phyloP scores from a whole-genome alignment of 2,329 filamentous ascomycete species.

The Venturia carpophila region DNA sequence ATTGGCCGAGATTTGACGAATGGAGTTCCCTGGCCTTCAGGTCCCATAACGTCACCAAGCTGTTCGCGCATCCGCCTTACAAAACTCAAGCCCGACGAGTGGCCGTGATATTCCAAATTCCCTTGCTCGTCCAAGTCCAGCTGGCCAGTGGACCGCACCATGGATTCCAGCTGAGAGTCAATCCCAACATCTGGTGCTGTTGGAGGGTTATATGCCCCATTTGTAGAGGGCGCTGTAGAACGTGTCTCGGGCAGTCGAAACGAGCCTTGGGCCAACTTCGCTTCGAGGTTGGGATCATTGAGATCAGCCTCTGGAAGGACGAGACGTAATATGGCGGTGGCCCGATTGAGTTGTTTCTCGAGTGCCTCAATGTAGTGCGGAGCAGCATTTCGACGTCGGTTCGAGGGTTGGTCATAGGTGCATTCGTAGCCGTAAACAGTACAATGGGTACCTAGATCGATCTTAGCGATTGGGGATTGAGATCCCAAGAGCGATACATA shows the following conservation, averaged over 20 bases:
- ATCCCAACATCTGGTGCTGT: slow-evolving; percentile 28
- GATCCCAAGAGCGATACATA: neutral
- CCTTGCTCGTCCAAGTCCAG: slow-evolving; percentile 87
- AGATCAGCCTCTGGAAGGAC: slow-evolving; percentile 79
- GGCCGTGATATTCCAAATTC: slow-evolving; percentile 90
- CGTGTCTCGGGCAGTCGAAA: slow-evolving; percentile 27
- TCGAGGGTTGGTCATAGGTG: slow-evolving; percentile 91
- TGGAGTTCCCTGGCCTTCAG: slow-evolving; percentile 49
- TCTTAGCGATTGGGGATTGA: neutral
- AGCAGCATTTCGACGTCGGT: slow-evolving; percentile 79
- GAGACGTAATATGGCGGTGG: slow-evolving; percentile 69
- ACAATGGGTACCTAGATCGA: slow-evolving; percentile 60
- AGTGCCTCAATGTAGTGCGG: slow-evolving; percentile 90
- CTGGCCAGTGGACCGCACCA: slow-evolving; percentile 89
- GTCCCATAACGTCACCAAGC: slow-evolving; percentile 67
- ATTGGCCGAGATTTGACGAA: slow-evolving; percentile 49
- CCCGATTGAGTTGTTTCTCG: slow-evolving; percentile 73
- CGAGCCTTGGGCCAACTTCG: slow-evolving; percentile 61
- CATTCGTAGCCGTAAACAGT: slow-evolving; percentile 98
- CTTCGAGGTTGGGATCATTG: slow-evolving; percentile 75
- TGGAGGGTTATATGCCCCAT: slow-evolving; percentile 8
- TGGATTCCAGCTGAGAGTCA: slow-evolving; percentile 75
- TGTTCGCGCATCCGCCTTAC: slow-evolving; percentile 80
- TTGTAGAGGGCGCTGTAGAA: slow-evolving; percentile 21
- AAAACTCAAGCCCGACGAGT: slow-evolving; percentile 86